Conservation (phyloP, 805 yeast species). For the Ogataea paraovalis region DNA sequence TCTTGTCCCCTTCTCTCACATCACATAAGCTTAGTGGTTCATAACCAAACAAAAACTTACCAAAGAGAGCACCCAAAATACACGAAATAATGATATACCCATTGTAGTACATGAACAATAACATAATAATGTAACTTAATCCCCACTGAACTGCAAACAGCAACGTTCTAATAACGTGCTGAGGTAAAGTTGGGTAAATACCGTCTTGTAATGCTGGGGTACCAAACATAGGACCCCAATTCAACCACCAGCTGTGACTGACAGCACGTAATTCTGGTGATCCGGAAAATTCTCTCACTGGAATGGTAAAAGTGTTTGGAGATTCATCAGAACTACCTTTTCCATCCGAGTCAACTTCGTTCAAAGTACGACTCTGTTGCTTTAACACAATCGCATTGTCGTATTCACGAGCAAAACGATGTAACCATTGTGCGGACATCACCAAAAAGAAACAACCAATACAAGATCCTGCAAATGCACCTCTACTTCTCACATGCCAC, state of each 20-base stretch:
- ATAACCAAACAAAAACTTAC: conserved; percentile 45
- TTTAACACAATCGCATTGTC: conserved; percentile 35
- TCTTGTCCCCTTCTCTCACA: conserved; percentile 24
- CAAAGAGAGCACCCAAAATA: conserved; percentile 57
- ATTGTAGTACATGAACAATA: conserved; percentile 71
- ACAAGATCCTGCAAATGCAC: conserved; percentile 71
- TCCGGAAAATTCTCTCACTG: neutral
- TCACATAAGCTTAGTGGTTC: conserved; percentile 27
- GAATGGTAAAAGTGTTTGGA: neutral
- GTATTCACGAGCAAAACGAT: conserved; percentile 50
- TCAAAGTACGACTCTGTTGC: neutral
- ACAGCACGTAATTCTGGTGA: conserved; percentile 23
- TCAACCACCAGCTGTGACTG: conserved; percentile 7
- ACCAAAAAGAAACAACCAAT: conserved; percentile 62
- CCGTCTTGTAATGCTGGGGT: conserved; percentile 1
- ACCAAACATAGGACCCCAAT: neutral
- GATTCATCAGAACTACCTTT: neutral
- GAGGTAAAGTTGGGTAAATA: conserved; percentile 39
- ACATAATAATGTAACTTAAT: conserved; percentile 60
- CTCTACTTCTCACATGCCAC: conserved; percentile 58
- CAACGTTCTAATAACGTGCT: conserved; percentile 47
- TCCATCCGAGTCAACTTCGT: neutral
- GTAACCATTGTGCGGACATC: conserved; percentile 53
- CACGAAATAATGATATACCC: conserved; percentile 64
- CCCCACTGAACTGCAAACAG: conserved; percentile 61